Percentiles rank a stretch among this genome's conserved stretches.
Evolutionary conservation across 768 basidiomycete genomes (phyloP).

Genomic region (Mrakia frigida): DNA sequence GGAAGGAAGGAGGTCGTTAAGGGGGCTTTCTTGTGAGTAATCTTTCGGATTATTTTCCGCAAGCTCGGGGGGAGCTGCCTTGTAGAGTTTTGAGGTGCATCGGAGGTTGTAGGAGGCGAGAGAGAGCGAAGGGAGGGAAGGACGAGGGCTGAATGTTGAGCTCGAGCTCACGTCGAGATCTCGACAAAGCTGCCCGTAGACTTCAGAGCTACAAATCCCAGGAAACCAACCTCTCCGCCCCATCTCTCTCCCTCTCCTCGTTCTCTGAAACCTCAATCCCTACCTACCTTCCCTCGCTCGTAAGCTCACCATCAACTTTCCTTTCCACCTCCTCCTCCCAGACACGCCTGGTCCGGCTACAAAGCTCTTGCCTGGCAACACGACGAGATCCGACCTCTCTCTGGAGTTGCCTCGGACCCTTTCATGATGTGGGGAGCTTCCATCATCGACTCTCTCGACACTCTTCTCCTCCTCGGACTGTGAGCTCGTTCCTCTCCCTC

Average conservation of each 20-base stretch:
- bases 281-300: background rate
- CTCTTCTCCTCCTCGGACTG: conserved; percentile 40
- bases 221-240: too few species aligned
- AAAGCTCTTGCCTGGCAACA: conserved; percentile 36
- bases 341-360: conserved; percentile 36
- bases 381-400: conserved; percentile 38
- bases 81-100: too few species aligned
- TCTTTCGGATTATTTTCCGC: background rate
- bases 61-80: background rate
- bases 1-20: conserved; percentile 35
- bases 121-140: too few species aligned
- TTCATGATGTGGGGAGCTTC: conserved; percentile 42
- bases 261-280: background rate
- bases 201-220: too few species aligned
- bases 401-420: conserved; percentile 32
- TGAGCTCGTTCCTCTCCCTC: too few species aligned
- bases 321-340: background rate
- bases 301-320: background rate
- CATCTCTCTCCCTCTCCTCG: too few species aligned
- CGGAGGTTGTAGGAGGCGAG: background rate
- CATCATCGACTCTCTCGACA: conserved; percentile 40
- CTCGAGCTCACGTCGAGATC: too few species aligned
- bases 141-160: too few species aligned
- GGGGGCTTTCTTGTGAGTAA: conserved; percentile 35
- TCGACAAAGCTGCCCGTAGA: too few species aligned